Percentiles rank a stretch among this genome's conserved stretches.
These are phyloP conservation scores for Psilocybe cubensis DNA, from an alignment of 768 basidiomycete genomes.

Conservation along the genomic window DNA sequence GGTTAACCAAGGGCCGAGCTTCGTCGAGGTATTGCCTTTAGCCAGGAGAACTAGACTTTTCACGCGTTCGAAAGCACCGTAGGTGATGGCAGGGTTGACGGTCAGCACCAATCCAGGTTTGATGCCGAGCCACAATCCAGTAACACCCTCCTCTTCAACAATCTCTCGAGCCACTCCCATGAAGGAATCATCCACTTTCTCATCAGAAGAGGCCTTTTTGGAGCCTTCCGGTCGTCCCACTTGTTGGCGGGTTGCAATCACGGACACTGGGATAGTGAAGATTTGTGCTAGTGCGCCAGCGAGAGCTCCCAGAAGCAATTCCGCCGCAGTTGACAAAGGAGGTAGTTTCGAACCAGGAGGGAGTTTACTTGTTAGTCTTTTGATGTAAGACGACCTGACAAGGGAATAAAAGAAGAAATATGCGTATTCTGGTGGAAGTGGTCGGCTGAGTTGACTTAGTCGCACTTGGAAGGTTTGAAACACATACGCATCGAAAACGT, in stretches of 20 bases:
- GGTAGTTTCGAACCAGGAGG: slow-evolving; percentile 64
- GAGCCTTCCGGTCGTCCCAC: slow-evolving; percentile 55
- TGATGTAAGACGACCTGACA: slow-evolving; percentile 83
- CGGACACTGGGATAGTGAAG: slow-evolving; percentile 97
- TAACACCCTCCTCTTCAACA: slow-evolving; percentile 83
- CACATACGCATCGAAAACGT: slow-evolving; percentile 95
- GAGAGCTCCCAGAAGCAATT: slow-evolving; percentile 86
- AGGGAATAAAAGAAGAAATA: slow-evolving; percentile 99
- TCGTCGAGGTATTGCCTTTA: slow-evolving; percentile 49
- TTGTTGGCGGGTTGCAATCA: slow-evolving; percentile 98
- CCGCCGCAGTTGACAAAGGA: slow-evolving; percentile 72
- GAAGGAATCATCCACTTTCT: slow-evolving; percentile 68
- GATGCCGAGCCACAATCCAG: slow-evolving; percentile 91
- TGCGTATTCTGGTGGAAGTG: slow-evolving; percentile 76
- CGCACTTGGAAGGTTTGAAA: background rate
- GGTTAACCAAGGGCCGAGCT: slow-evolving; percentile 75
- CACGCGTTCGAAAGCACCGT: slow-evolving; percentile 91
- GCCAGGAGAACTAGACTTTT: slow-evolving; percentile 74
- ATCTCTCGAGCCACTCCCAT: slow-evolving; percentile 83
- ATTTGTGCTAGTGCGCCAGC: slow-evolving; percentile 96
- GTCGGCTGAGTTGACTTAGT: slow-evolving; percentile 1
- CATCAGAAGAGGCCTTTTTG: slow-evolving; percentile 19
- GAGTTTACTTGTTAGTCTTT: slow-evolving; percentile 61
- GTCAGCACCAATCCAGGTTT: slow-evolving; percentile 94
- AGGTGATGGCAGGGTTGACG: slow-evolving; percentile 97